Evolutionary conservation across 1,139 yeast species (phyloP).

Genomic region (Scheffersomyces quercinus): DNA sequence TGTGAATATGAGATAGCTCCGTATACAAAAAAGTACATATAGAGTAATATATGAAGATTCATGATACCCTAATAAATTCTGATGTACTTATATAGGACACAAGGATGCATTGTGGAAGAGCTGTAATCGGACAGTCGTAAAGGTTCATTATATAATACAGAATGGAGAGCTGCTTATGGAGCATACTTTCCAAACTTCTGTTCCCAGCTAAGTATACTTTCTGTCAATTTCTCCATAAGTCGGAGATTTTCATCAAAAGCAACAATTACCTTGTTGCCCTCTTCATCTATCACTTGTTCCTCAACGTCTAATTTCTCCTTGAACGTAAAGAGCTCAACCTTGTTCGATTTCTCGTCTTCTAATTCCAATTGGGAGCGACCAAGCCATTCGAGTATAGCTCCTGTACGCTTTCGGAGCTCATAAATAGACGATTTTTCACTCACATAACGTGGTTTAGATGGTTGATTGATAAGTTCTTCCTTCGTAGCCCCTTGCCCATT

Average conservation of each 20-base stretch:
- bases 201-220: conserved; percentile 75
- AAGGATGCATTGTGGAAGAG: background rate
- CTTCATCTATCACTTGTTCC: conserved; percentile 23
- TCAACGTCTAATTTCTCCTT: conserved; percentile 14
- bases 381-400: conserved; percentile 87
- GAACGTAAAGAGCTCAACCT: conserved; percentile 47
- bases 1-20: conserved; percentile 10
- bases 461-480: conserved; percentile 54
- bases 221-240: conserved; percentile 70
- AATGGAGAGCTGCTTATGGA: conserved; percentile 22
- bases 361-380: conserved; percentile 82
- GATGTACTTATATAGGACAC: too few relatives aligned
- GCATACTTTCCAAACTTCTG: conserved; percentile 62
- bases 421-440: conserved; percentile 68
- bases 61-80: too few relatives aligned
- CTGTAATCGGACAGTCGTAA: background rate
- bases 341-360: conserved; percentile 64
- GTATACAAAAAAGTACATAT: too few relatives aligned
- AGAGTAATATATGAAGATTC: too few relatives aligned
- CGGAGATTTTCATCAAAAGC: conserved; percentile 60
- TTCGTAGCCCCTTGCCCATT: conserved; percentile 21
- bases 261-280: conserved; percentile 35
- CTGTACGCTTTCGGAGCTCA: conserved; percentile 85
- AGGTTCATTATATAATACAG: background rate
- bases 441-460: conserved; percentile 82